phyloP scores from a whole-genome alignment of 164 flowering plant genomes.

The Houttuynia cordata region DNA sequence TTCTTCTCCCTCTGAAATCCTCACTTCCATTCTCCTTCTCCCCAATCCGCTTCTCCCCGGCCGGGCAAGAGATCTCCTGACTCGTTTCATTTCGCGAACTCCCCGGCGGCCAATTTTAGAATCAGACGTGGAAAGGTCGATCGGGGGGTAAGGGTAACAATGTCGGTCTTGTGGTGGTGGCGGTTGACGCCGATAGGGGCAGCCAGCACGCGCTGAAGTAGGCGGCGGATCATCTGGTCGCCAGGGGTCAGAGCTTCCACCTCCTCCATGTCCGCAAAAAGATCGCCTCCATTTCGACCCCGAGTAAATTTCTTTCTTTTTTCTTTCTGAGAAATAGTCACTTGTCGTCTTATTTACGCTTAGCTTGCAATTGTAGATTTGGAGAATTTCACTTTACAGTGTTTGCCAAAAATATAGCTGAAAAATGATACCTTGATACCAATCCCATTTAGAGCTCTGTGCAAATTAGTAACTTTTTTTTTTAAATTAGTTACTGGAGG shows the following conservation, averaged over 20 bases:
- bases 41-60: no score
- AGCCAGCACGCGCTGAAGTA: conserved; percentile 53
- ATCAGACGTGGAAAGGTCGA: background rate
- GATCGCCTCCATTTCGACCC: conserved; percentile 6
- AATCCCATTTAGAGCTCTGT: no score
- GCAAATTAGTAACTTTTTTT: background rate
- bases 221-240: conserved; percentile 34
- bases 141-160: background rate
- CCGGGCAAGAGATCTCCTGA: no score
- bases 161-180: conserved; percentile 29
- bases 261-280: conserved; percentile 34
- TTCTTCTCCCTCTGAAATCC: no score
- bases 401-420: no score
- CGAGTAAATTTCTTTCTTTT: conserved; percentile 7
- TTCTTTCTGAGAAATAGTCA: background rate
- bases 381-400: no score
- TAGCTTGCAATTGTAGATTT: no score
- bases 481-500: no score
- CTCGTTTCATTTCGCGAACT: background rate
- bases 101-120: background rate
- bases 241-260: conserved; percentile 24
- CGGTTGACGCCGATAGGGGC: conserved; percentile 32
- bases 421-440: no score
- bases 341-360: no score
- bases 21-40: no score